Base-by-base conservation (phyloP, 768 basidiomycete species). In the Podaxis rugospora region DNA sequence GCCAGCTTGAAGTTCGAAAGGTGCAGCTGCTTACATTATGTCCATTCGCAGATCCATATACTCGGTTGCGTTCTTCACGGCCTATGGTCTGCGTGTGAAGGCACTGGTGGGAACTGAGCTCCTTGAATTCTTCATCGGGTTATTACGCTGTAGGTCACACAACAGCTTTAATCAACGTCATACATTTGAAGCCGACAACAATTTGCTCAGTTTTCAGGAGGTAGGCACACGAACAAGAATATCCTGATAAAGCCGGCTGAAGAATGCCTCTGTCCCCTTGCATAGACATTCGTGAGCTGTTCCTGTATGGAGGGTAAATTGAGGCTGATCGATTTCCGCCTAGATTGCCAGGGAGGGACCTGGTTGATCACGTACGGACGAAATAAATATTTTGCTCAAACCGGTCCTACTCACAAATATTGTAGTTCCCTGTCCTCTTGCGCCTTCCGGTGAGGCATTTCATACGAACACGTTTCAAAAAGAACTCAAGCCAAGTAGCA, bases 1-100 rank as follows among this genome's bases (percentile, higher is more conserved):
- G 18, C 18, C 18, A 3, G 18, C 18, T 16, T 18, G 42, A 18
- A n/a, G 18, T 18, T 16, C 42, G 42, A 18, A 44, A n/a, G 18
- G 42, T 44, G n/a, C n/a, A 16, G 18, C 14, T 14, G 14, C 18
- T 44, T 18, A 44, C 42, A 44, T n/a, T 16, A 7, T 44, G 16
- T 44, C 4, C 14, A 44, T 44, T 4, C 16, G 18, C 14, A 71
- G 70, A 39, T 67, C 65, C 18, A 62, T 67, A 3, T 62, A 66
- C 21, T 71, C 70, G 1, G 61, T 70, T 7, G 68, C 65, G 7
- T 66, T 67, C 47, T 66, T 62, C 36, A 64, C 68, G 5, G 63
- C 65, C 14, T 70, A 69, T 53, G 70, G 70, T 28, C 64, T 66
- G 18, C 63, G 70, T 21, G 61, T 70, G 16, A 57, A 59, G 16